phyloP scores from a whole-genome alignment of 176 grass and related monocot species.

The Paspalum vaginatum region DNA sequence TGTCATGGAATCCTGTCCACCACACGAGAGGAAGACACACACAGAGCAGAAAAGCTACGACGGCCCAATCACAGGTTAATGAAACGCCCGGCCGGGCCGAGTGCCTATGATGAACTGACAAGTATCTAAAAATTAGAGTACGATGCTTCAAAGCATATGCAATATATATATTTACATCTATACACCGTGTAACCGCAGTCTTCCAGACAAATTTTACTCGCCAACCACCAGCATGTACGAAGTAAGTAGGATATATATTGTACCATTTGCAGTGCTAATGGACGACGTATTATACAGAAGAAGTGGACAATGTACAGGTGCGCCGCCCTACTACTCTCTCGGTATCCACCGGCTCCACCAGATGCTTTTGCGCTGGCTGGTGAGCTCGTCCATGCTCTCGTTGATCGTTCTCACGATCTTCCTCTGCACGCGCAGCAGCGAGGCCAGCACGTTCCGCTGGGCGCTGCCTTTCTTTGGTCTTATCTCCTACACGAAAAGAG shows the following conservation, averaged over 20 bases:
- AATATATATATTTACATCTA: constrained; percentile 52
- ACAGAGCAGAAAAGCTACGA: background rate
- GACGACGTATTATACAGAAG: constrained; percentile 15
- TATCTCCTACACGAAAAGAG: constrained; percentile 64
- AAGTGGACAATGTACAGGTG: constrained; percentile 13
- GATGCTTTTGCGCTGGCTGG: constrained; percentile 73
- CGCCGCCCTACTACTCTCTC: constrained; percentile 62
- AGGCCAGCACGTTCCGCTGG: constrained; percentile 76
- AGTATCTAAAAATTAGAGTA: background rate
- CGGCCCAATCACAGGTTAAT: background rate
- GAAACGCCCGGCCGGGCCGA: background rate
- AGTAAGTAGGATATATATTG: background rate
- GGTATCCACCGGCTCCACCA: constrained; percentile 99
- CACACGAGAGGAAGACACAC: background rate
- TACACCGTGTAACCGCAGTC: constrained; percentile 14
- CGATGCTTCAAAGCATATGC: background rate
- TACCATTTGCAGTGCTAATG: constrained; percentile 29
- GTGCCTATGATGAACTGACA: background rate
- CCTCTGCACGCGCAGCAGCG: constrained; percentile 72
- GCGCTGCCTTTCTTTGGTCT: constrained; percentile 69
- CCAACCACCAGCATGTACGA: constrained; percentile 8
- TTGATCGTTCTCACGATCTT: constrained; percentile 77
- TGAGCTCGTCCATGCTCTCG: constrained; percentile 85
- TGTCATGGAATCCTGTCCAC: constrained; percentile 28
- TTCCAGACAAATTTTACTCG: constrained; percentile 40